Evolutionary conservation across 2,329 filamentous ascomycete genomes (phyloP).

Genomic region (Colletotrichum sp.): DNA sequence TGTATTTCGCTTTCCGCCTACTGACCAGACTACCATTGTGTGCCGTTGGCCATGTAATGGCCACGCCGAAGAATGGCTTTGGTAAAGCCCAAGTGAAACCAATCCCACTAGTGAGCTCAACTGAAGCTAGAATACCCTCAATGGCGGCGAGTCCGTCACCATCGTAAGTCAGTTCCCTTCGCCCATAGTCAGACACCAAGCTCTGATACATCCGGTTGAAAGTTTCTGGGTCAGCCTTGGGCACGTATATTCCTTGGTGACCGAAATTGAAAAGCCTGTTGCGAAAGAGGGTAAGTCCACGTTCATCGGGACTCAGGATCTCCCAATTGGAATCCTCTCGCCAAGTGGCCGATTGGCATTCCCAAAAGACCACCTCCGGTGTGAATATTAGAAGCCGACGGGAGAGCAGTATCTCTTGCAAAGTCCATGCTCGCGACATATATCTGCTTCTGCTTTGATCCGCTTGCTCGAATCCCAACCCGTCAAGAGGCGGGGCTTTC

Average conservation of each 20-base stretch:
- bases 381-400: not conserved
- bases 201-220: not conserved
- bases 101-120: not conserved
- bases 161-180: not conserved
- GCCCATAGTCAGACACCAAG: not conserved
- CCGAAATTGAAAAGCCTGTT: too few species aligned
- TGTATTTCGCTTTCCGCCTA: not conserved
- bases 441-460: not conserved
- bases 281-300: not conserved
- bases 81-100: not conserved
- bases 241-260: too few species aligned
- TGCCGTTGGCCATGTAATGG: not conserved
- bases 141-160: not conserved
- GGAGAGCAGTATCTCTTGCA: not conserved
- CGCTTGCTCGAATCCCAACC: not conserved
- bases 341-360: not conserved
- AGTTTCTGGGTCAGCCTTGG: not conserved
- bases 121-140: not conserved
- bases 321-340: not conserved
- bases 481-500: not conserved
- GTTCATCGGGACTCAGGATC: rapidly evolving
- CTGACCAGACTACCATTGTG: too few species aligned
- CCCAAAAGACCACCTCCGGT: not conserved
- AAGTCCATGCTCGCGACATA: not conserved
- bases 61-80: not conserved